Evolutionary conservation across 139 green algal species (phyloP), one percentile per base, ranked within the genome.

Genomic region (Auxenochlorella protothecoides): DNA sequence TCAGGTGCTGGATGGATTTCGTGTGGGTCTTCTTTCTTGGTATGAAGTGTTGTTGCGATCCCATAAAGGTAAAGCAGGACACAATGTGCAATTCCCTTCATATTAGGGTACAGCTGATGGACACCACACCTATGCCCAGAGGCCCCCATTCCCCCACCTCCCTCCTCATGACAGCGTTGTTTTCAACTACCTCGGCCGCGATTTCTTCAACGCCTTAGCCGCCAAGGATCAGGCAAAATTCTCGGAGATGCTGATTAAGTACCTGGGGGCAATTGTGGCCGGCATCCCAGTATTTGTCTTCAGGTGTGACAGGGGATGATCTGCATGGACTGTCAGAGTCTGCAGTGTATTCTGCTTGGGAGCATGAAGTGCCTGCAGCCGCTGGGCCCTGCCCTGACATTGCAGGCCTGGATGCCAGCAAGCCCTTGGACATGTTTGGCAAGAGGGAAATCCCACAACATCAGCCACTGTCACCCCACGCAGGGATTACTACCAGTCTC

Each of bases 171-270:
- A 70, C 82, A 92, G 86, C 78, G 94, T 99, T 44, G 27, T 86
- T 6, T 99, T 99, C 88, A 97, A 90, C 81, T 99, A 96, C 76
- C 83, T 99, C 52, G 92, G 92, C n/a, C 85, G 94, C 27, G 94
- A 99, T 87, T 99, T 98, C 57, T 99, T 96, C 89, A 99, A 97
- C 55, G 92, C 95, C 3, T 72, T 99, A 14, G 82, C 76, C 10
- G 87, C 94, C 55, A 95, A 93, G 77, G 79, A 96, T 68, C 65
- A 69, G 12, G 72, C 66, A 8, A 76, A 70, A 64, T 76, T 76
- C 65, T 27, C 14, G 12, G 71, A 85, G 67, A 93, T 97, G 84
- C 81, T 99, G 57, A 13, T 89, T 66, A 84, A 86, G 68, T 94
- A 86, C 78, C 74, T 93, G 14, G 74, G 55, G 14, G 84, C 75